Percentiles rank a stretch among this genome's conserved stretches.
These are phyloP conservation scores for Neophaeococcomyces mojaviensis DNA, from an alignment of 2,329 filamentous ascomycete genomes.

Conservation along the genomic window DNA sequence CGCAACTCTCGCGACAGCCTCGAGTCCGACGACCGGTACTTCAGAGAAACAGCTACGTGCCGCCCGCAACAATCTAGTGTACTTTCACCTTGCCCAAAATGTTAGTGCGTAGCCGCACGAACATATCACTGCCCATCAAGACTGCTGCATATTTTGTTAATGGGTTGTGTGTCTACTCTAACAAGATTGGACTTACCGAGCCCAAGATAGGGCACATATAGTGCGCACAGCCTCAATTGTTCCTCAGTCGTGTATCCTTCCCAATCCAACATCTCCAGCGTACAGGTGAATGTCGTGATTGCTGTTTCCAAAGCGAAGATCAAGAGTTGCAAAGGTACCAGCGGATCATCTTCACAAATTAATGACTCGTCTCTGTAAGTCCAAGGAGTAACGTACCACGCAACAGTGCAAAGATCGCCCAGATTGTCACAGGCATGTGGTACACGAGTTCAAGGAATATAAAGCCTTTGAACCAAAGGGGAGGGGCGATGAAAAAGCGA, in stretches of 20 bases:
- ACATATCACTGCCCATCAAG: slow-evolving; percentile 10
- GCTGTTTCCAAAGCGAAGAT: slow-evolving; percentile 53
- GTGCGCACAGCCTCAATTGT: slow-evolving; percentile 43
- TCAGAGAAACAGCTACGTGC: neutral
- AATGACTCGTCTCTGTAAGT: neutral
- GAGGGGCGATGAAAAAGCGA: slow-evolving; percentile 54
- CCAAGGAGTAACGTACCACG: slow-evolving; percentile 32
- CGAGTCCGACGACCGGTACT: too few species aligned
- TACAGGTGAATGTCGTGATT: slow-evolving; percentile 55
- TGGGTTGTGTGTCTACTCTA: neutral
- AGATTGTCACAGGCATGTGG: slow-evolving; percentile 54
- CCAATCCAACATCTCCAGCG: slow-evolving; percentile 56
- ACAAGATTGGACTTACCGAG: slow-evolving; percentile 43
- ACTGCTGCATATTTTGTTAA: slow-evolving; percentile 2
- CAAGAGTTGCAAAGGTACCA: slow-evolving; percentile 53
- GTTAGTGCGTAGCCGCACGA: neutral
- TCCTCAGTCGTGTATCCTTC: slow-evolving; percentile 35
- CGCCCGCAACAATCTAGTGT: neutral
- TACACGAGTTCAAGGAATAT: slow-evolving; percentile 53
- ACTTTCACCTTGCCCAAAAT: slow-evolving; percentile 3
- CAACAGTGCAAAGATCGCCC: slow-evolving; percentile 50
- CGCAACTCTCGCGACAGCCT: too few species aligned
- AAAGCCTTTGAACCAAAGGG: slow-evolving; percentile 53
- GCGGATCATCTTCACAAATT: slow-evolving; percentile 43
- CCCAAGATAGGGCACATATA: slow-evolving; percentile 52